Evolutionary conservation across 2,329 filamentous ascomycete genomes (phyloP).

Genomic region (Colletotrichum gigasporum): DNA sequence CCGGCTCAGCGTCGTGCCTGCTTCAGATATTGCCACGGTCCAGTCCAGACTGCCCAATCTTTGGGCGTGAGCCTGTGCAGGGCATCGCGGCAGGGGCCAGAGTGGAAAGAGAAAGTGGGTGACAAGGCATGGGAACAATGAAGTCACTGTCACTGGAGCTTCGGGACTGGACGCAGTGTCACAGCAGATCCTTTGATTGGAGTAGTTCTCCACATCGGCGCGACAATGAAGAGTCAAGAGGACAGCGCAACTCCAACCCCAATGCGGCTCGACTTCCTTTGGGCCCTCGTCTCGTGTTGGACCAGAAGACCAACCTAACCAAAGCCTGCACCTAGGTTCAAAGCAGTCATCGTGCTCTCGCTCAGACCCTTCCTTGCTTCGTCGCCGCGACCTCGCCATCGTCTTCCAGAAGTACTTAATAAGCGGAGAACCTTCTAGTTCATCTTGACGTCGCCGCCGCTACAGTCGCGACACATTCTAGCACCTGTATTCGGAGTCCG

Average conservation of each 20-base stretch:
- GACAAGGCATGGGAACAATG: neutral
- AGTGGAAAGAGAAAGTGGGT: neutral
- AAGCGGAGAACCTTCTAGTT: slow-evolving; percentile 27
- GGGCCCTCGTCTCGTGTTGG: neutral
- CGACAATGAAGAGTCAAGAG: neutral
- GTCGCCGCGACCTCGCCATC: neutral
- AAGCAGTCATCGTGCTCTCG: neutral
- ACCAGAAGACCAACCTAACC: neutral
- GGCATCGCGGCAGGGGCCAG: neutral
- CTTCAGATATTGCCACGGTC: too few species aligned
- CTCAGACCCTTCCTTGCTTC: neutral
- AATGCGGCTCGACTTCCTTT: neutral
- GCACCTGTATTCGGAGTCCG: neutral
- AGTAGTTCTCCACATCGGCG: slow-evolving; percentile 7
- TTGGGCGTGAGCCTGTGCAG: too few species aligned
- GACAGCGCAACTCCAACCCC: neutral
- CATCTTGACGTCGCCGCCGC: neutral
- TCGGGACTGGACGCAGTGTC: neutral
- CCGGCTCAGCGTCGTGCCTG: too few species aligned
- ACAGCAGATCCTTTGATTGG: neutral
- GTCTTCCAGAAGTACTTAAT: slow-evolving; percentile 3
- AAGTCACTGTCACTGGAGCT: slow-evolving; percentile 11
- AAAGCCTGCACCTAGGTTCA: neutral
- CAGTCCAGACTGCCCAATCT: too few species aligned
- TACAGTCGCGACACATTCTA: neutral